Base-by-base conservation (phyloP, 306 rosid species). In the Vigna radiata region DNA sequence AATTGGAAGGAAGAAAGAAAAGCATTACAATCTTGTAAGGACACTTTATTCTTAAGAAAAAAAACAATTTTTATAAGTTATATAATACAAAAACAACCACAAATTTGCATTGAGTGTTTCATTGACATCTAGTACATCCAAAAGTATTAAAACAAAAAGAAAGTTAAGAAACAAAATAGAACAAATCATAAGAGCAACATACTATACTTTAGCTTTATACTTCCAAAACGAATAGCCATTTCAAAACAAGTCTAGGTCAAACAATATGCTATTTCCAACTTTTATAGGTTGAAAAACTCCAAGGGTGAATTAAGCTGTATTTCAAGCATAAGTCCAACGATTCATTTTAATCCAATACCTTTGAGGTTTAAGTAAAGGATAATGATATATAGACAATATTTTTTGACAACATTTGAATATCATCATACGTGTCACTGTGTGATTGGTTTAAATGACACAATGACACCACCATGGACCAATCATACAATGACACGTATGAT, bases 301-400 rank as follows among this genome's bases (percentile, higher is more conserved):
- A 52, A 64, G 73, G 80, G 81, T 82, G 84, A 83, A 82, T 59
- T 68, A 56, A 71, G 69, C 67, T 78, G 65, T 79, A 67, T 76
- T 68, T 55, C 56, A 70, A 29, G 68, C 82, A 43, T 76, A 18
- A 75, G 74, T 46, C 44, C 44, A 25, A 25, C 46, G 70, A 86
- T 83, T 79, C 81, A 70, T 52, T 50, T 71, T 76, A 68, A 75
- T 73, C 82, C 82, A 77, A 61, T 83, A 49, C 48, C 53, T 70
- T 37, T 15, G 46, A 52, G 50, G 70, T 31, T 75, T 48, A 55
- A 46, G 48, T 64, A 72, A 59, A n/a, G n/a, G n/a, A n/a, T n/a
- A n/a, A n/a, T n/a, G n/a, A n/a, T n/a, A n/a, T n/a, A n/a, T n/a
- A n/a, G n/a, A n/a, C n/a, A n/a, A n/a, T n/a, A n/a, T n/a, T n/a